Conservation (phyloP, 192 early-diverging fungal species). For the Coemansia javaensis region DNA sequence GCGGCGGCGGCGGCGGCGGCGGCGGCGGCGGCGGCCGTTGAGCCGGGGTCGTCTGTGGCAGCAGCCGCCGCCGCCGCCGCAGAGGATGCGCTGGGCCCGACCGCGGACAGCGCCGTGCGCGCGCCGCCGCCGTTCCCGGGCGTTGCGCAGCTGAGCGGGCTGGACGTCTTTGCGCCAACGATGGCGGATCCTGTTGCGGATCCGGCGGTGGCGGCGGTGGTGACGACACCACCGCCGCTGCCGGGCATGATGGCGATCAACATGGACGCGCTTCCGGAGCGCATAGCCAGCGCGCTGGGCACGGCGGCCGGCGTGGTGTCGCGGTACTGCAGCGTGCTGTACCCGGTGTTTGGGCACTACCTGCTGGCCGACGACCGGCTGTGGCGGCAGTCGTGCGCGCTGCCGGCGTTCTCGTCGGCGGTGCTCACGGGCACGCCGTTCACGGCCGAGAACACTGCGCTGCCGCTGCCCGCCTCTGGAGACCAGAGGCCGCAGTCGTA, state of each 20-base stretch:
- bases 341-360: conserved; percentile 37
- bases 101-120: too few relatives aligned
- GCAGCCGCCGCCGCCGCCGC: background rate
- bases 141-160: conserved; percentile 35
- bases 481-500: conserved; percentile 6
- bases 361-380: conserved; percentile 41
- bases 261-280: conserved; percentile 21
- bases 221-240: background rate
- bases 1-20: background rate
- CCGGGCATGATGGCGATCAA: background rate
- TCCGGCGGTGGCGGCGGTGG: too few relatives aligned
- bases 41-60: background rate
- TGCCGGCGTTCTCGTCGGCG: conserved; percentile 37
- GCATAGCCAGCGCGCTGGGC: conserved; percentile 26
- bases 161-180: conserved; percentile 27
- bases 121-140: conserved; percentile 46
- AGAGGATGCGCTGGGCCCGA: conserved; percentile 2
- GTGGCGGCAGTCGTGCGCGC: conserved; percentile 34
- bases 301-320: conserved; percentile 32
- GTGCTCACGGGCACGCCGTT: conserved; percentile 37
- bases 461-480: background rate
- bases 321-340: conserved; percentile 41
- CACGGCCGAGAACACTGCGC: conserved; percentile 32
- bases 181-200: background rate
- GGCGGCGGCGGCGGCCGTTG: background rate